Evolutionary conservation across 1,139 yeast genomes (phyloP).

Genomic region (Taphrina flavorubra): DNA sequence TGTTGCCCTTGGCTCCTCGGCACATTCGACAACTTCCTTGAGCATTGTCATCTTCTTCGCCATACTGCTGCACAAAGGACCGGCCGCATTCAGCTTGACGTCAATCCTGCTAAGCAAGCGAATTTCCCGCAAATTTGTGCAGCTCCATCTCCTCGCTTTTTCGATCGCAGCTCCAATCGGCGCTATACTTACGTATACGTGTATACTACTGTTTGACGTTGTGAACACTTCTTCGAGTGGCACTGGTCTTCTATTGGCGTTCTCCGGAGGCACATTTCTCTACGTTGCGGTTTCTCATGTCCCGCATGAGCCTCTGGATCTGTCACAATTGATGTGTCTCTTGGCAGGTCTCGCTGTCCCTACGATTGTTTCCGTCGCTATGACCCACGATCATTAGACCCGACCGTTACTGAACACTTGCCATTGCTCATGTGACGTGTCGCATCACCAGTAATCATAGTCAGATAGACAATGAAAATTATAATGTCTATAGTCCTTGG

Average conservation of each 20-base stretch:
- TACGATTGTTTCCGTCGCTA: not conserved
- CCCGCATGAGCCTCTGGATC: not conserved
- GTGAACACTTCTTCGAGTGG: conserved; percentile 49
- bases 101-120: conserved; percentile 60
- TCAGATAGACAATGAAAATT: too few relatives aligned
- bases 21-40: conserved; percentile 55
- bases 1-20: conserved; percentile 70
- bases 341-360: conserved; percentile 16
- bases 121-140: conserved; percentile 50
- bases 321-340: not conserved
- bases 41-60: conserved; percentile 63
- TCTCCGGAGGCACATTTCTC: conserved; percentile 75
- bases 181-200: conserved; percentile 58
- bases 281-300: conserved; percentile 29
- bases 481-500: too few relatives aligned
- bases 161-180: conserved; percentile 62
- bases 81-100: conserved; percentile 73
- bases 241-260: conserved; percentile 62
- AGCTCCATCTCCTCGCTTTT: conserved; percentile 58
- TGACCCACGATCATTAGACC: conserved; percentile 19
- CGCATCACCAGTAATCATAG: too few relatives aligned
- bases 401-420: not conserved
- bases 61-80: conserved; percentile 72
- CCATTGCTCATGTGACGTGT: too few relatives aligned
- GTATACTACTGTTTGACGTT: conserved; percentile 52